Evolutionary conservation across 768 basidiomycete species (phyloP).

Genomic region (Hygrocybe punicea): DNA sequence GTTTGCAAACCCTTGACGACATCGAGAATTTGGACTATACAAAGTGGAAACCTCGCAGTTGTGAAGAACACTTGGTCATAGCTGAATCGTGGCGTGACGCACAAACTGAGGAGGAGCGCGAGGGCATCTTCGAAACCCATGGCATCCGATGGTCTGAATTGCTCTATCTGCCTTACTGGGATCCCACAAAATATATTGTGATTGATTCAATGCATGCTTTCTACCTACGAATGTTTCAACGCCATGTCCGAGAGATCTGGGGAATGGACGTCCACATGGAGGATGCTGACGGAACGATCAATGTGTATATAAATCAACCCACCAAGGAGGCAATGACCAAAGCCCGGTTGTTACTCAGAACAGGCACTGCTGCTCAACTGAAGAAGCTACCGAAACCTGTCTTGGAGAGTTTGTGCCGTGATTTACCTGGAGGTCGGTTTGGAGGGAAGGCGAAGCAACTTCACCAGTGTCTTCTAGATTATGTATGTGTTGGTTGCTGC

Average conservation of each 20-base stretch:
- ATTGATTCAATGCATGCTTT: conserved; percentile 43
- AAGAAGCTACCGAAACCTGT: neutral
- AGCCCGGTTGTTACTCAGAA: neutral
- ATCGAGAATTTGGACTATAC: conserved; percentile 16
- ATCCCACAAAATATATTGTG: conserved; percentile 24
- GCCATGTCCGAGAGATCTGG: conserved; percentile 25
- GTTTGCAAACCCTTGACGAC: conserved; percentile 11
- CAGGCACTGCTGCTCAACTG: neutral
- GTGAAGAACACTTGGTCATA: conserved; percentile 8
- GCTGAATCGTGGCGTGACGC: conserved; percentile 22
- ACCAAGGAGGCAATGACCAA: neutral
- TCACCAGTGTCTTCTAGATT: neutral
- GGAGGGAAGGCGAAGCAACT: neutral
- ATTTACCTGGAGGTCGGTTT: neutral
- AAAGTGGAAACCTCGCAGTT: conserved; percentile 13
- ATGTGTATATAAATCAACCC: neutral
- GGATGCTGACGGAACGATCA: conserved; percentile 4
- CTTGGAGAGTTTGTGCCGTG: neutral
- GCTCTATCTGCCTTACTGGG: conserved; percentile 35
- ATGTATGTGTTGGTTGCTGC: neutral
- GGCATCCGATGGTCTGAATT: conserved; percentile 32
- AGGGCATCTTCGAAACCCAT: conserved; percentile 13
- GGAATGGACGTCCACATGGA: conserved; percentile 10
- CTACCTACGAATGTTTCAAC: conserved; percentile 26
- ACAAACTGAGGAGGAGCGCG: neutral